Conservation (phyloP, 305 asterid species). For the Nicotiana rustica region DNA sequence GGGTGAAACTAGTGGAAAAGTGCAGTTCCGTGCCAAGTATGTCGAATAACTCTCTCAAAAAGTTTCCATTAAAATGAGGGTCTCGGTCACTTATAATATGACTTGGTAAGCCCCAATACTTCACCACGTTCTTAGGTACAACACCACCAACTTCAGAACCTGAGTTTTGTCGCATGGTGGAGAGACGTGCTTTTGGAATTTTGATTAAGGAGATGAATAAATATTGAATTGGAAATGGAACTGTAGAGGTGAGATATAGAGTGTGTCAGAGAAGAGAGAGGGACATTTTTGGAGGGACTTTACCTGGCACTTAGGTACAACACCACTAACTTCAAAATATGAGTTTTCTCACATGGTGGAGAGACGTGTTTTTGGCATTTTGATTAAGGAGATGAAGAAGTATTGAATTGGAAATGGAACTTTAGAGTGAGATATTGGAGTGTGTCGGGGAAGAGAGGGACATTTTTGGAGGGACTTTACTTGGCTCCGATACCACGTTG, state of each 20-base stretch:
- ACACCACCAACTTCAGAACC: neutral
- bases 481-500: too few relatives aligned
- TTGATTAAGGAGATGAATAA: neutral
- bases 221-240: conserved; percentile 13
- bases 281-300: conserved; percentile 28
- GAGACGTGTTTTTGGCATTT: neutral
- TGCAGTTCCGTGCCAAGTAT: too few relatives aligned
- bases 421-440: neutral
- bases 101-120: too few relatives aligned
- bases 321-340: neutral
- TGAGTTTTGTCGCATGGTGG: neutral
- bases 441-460: conserved; percentile 6
- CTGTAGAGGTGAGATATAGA: neutral
- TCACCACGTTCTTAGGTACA: too few relatives aligned
- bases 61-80: too few relatives aligned
- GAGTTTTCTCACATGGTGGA: neutral
- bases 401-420: conserved; percentile 5
- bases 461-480: conserved; percentile 20
- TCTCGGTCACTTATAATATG: too few relatives aligned
- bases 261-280: conserved; percentile 15
- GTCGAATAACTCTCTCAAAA: too few relatives aligned
- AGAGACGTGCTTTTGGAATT: neutral
- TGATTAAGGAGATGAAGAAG: neutral
- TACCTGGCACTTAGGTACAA: too few relatives aligned
- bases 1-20: too few relatives aligned